phyloP scores from a whole-genome alignment of 371 early-diverging fungal genomes.

The Rhizopus stolonifer region DNA sequence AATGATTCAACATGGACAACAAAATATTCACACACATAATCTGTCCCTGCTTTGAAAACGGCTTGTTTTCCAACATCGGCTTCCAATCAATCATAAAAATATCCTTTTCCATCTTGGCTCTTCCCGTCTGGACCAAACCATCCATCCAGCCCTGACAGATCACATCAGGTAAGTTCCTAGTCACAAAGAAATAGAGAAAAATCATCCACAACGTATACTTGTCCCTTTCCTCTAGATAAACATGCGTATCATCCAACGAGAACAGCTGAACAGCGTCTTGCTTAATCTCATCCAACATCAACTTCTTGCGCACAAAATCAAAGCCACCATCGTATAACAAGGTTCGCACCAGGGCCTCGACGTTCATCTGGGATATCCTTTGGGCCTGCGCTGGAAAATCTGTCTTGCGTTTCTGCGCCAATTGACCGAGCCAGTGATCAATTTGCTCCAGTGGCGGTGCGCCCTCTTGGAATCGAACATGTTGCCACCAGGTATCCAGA shows the following conservation, averaged over 20 bases:
- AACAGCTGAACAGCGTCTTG: constrained; percentile 11
- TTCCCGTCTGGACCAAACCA: constrained; percentile 21
- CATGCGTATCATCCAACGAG: constrained; percentile 16
- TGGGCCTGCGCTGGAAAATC: constrained; percentile 2
- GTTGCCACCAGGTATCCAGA: constrained; percentile 35
- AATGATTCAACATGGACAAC: constrained; percentile 35
- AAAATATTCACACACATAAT: constrained; percentile 29
- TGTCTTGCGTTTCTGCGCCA: not conserved
- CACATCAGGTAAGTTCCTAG: constrained; percentile 17
- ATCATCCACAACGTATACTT: constrained; percentile 36
- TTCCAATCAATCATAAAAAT: constrained; percentile 33
- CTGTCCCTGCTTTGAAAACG: constrained; percentile 26
- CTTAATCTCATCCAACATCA: constrained; percentile 16
- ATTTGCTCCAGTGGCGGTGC: not conserved
- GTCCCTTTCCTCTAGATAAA: constrained; percentile 26
- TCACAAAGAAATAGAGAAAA: constrained; percentile 27
- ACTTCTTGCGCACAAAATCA: constrained; percentile 7
- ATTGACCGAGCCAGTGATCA: not conserved
- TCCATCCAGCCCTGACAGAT: constrained; percentile 30
- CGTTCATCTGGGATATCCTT: constrained; percentile 17
- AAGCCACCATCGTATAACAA: constrained; percentile 17
- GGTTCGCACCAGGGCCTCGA: constrained; percentile 25
- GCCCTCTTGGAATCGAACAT: not conserved
- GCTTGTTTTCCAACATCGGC: constrained; percentile 5
- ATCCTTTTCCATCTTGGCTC: constrained; percentile 11